Percentiles rank a stretch among this genome's conserved stretches.
Conservation (phyloP, 495 filamentous ascomycete genomes). For the Tuber microsphaerosporum region DNA sequence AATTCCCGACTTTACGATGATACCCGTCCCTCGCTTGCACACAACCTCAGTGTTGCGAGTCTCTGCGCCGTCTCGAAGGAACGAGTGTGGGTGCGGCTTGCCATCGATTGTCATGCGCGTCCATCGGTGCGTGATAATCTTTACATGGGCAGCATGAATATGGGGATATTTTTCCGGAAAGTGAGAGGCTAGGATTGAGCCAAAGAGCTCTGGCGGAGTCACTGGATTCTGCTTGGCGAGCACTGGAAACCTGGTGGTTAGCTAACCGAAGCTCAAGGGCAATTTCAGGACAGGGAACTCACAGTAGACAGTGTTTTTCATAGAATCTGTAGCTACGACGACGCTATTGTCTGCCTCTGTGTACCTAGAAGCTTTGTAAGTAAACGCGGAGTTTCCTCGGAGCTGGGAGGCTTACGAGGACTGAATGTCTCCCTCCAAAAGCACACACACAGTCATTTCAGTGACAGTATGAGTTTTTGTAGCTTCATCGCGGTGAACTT, state of each 20-base stretch:
- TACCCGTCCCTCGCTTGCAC: constrained; percentile 48
- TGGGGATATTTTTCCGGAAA: constrained; percentile 82
- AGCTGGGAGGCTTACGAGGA: constrained; percentile 56
- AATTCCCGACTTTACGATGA: constrained; percentile 66
- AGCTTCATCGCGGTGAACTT: constrained; percentile 71
- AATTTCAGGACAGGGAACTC: constrained; percentile 31
- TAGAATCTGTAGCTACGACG: constrained; percentile 91
- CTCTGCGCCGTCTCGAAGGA: constrained; percentile 82
- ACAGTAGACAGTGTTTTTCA: constrained; percentile 97
- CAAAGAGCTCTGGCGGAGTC: constrained; percentile 88
- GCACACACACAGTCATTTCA: constrained; percentile 87
- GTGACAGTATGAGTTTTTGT: constrained; percentile 74
- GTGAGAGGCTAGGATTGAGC: constrained; percentile 71
- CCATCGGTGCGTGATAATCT: constrained; percentile 81
- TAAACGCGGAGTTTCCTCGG: not conserved
- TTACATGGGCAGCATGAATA: constrained; percentile 74
- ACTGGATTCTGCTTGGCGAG: constrained; percentile 88
- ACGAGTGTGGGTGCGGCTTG: constrained; percentile 91
- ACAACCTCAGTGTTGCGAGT: constrained; percentile 66
- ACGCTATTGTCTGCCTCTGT: constrained; percentile 91
- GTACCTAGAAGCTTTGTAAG: constrained; percentile 53
- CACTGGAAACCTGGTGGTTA: constrained; percentile 22
- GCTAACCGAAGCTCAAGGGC: not conserved
- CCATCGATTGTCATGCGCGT: constrained; percentile 81
- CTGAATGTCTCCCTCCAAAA: constrained; percentile 86